Base-by-base conservation (phyloP, 176 grass and related monocot species). In the Saccharum spontaneum region DNA sequence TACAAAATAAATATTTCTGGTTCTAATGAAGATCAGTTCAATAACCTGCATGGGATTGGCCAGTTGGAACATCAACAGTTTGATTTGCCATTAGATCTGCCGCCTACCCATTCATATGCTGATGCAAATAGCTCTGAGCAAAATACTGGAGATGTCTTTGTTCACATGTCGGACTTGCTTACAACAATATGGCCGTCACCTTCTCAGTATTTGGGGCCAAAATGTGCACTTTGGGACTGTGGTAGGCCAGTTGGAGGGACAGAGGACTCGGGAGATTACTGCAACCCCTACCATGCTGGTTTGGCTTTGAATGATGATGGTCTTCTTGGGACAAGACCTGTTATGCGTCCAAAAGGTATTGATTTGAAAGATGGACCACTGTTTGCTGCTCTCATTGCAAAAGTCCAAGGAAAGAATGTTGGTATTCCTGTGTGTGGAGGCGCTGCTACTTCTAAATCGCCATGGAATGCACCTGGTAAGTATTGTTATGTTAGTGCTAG, bases 171-270 rank as follows among this genome's bases (percentile, higher is more conserved):
- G 49, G 90, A 92, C 46, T 79, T 94, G 80, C 87, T 97, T 67
- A 75, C 90, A 79, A 92, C 94, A 73, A 83, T 97, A 55, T 89
- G 81, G 7, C 88, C 94, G 5, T 94, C 92, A 75, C 92, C 95
- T 62, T 94, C 92, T 77, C 90, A 94, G 37, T 97, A 91, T 83
- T 85, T 97, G 60, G 84, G 90, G 75, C 95, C 95, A 69, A 97
- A 93, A 85, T 97, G 95, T 91, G 88, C 95, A 81, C 88, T 97
- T 48, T 97, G 92, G 94, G 94, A 97, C 67, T 97, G 95, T 83
- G 84, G 88, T 73, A 77, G 92, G 7, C 95, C 92, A 80, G 92
- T 91, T 30, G 82, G 88, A 73, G 86, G 84, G 39, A 87, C 88
- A 87, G 90, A 92, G 46, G 71, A 84, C 62, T 93, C 61, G 81